Base-by-base conservation (phyloP, 2,329 filamentous ascomycete species). In the Alternaria rosae region DNA sequence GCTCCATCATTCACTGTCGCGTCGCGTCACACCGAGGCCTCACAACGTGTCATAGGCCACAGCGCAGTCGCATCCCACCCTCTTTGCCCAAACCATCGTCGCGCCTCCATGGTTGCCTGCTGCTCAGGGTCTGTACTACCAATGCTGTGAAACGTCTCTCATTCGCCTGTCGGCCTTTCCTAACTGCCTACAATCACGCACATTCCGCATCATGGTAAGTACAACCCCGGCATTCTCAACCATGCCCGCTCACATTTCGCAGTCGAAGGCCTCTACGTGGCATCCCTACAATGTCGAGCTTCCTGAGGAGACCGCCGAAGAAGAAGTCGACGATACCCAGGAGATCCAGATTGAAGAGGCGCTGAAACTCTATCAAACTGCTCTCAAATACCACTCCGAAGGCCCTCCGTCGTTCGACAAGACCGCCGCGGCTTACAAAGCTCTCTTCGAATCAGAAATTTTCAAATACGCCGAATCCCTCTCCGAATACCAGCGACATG, bases 321-420 rank as follows among this genome's bases (percentile, higher is more conserved):
- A 97, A 72, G 94, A 97, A 80, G 84, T 97, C 74, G 95, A 99
- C 78, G 93, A 95, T 73, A 97, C 94, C 32, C 95, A 94, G 78
- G 94, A 98, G 79, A 89, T 99, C 54, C 94, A 97, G 85, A 94
- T 98, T 74, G 95, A 99, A 74, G 95, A 99, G 82, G 94, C 95
- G 50, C 84, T 99, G 65, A 98, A 97, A 81, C 87, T 94, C 35
- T 99, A 97, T 77, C 94, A 98, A 76, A 90, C 86, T 70, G 95
- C 95, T 48, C 83, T 99, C 60, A 97, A 94, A 78, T 88, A 94
- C 68, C 95, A 99, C 76, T 91, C 94, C 2, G 93, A 97, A 80
- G 94, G 95, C 2, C 89, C 92, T 0, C 82, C 83, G 17, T 92
- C 89, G 56, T 95, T 92, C 77, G 81, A 88, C 50, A 89, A 93